Conservation (phyloP, 352 stramenopile genomes). For the Globisporangium camurandrum region DNA sequence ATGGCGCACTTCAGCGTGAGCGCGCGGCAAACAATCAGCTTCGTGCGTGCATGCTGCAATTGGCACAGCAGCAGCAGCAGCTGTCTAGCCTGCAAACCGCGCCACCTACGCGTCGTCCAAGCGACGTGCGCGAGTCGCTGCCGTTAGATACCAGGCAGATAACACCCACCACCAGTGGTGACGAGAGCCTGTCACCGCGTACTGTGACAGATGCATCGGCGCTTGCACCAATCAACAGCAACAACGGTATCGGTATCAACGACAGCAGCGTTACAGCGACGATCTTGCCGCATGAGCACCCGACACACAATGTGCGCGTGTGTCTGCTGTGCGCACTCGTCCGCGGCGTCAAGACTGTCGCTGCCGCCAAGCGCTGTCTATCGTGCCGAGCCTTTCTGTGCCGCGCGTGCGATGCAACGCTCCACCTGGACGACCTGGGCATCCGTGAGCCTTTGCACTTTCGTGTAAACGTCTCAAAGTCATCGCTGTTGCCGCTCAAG, state of each 20-base stretch:
- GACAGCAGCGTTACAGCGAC: background rate
- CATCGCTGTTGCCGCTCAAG: background rate
- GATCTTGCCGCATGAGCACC: background rate
- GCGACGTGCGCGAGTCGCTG: background rate
- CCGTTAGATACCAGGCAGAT: background rate
- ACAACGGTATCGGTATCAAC: background rate
- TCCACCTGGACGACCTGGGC: conserved; percentile 61
- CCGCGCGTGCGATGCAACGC: conserved; percentile 26
- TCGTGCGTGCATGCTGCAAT: conserved; percentile 12
- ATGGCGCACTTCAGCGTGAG: conserved; percentile 32
- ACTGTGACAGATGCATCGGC: too few relatives aligned
- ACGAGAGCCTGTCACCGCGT: conserved; percentile 3
- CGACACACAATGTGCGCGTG: background rate
- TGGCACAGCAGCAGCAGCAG: conserved; percentile 11
- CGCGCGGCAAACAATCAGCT: conserved; percentile 19
- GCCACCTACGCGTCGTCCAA: background rate
- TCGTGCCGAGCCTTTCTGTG: conserved; percentile 41
- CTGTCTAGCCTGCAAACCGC: background rate
- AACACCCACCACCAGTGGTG: background rate
- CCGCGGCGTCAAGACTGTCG: conserved; percentile 2
- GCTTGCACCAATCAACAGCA: background rate
- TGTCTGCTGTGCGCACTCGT: conserved; percentile 32
- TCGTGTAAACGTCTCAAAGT: conserved; percentile 22
- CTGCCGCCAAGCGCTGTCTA: conserved; percentile 31
- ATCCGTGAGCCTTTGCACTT: conserved; percentile 41